phyloP scores from a whole-genome alignment of 2,329 filamentous ascomycete genomes.

The Alternaria rosae region DNA sequence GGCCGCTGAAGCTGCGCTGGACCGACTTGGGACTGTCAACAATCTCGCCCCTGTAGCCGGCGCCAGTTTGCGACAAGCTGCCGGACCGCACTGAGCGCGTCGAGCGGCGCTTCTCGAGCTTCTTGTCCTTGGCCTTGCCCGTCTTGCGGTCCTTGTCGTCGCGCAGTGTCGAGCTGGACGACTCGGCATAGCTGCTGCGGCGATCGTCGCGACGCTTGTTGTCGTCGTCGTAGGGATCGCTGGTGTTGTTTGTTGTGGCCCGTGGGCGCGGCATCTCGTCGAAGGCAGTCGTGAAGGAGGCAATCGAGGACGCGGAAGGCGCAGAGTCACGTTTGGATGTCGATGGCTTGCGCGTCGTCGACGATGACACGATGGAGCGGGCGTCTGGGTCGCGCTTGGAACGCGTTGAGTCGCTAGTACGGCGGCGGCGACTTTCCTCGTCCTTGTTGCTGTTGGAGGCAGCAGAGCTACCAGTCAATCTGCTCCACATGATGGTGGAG shows the following conservation, averaged over 20 bases:
- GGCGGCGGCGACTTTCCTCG: constrained; percentile 35
- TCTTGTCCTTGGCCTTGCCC: constrained; percentile 33
- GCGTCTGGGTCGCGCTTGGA: constrained; percentile 43
- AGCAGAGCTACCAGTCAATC: constrained; percentile 46
- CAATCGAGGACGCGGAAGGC: constrained; percentile 45
- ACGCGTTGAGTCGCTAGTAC: constrained; percentile 35
- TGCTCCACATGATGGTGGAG: constrained; percentile 47
- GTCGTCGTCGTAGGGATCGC: constrained; percentile 44
- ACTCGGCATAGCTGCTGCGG: constrained; percentile 40
- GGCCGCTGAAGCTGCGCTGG: constrained; percentile 38
- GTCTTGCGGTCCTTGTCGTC: constrained; percentile 42
- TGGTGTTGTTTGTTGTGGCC: constrained; percentile 19
- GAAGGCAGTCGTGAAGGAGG: constrained; percentile 52
- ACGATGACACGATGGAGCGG: constrained; percentile 47
- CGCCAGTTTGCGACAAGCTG: constrained; percentile 35
- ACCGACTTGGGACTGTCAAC: constrained; percentile 37
- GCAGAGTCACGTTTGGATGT: constrained; percentile 39
- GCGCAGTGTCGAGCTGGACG: constrained; percentile 36
- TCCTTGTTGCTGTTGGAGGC: constrained; percentile 34
- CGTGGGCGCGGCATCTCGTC: constrained; percentile 39
- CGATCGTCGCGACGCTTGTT: constrained; percentile 38
- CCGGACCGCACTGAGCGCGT: constrained; percentile 39
- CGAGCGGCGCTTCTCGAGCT: constrained; percentile 41
- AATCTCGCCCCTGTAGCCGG: constrained; percentile 40
- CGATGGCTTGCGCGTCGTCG: constrained; percentile 44